phyloP scores from a whole-genome alignment of 2,329 filamentous ascomycete genomes.

The Apiospora hydei region DNA sequence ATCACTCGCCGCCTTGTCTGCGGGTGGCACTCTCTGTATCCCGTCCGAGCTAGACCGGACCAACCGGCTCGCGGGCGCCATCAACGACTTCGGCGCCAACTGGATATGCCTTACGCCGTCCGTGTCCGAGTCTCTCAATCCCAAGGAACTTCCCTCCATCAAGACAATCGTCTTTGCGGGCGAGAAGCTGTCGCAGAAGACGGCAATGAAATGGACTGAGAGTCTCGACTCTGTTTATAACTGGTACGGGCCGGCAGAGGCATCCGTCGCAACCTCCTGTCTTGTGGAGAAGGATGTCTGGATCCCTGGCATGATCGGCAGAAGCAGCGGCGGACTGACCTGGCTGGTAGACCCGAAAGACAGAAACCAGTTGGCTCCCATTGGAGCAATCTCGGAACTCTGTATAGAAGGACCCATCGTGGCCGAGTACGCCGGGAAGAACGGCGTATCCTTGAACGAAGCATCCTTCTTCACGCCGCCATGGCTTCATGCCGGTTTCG shows the following conservation, averaged over 20 bases:
- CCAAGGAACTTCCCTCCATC: not conserved
- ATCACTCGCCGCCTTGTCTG: not conserved
- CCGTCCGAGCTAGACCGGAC: not conserved
- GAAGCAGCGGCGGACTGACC: not conserved
- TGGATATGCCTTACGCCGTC: slow-evolving; percentile 5
- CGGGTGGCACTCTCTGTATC: not conserved
- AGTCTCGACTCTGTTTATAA: not conserved
- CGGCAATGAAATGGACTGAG: not conserved
- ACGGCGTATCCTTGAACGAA: not conserved
- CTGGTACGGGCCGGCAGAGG: slow-evolving; percentile 12
- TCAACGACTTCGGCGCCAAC: not conserved
- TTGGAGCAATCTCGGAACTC: not conserved
- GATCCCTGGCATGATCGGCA: not conserved
- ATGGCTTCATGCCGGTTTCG: not conserved
- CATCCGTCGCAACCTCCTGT: not conserved
- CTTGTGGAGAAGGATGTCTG: not conserved
- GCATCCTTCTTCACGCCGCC: not conserved
- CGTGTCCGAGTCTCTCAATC: slow-evolving; percentile 7
- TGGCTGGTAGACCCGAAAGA: slow-evolving; percentile 17
- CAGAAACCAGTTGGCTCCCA: not conserved
- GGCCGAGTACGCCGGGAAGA: not conserved
- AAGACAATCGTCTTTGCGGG: slow-evolving; percentile 1
- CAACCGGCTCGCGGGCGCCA: not conserved
- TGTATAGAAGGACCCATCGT: slow-evolving; percentile 16
- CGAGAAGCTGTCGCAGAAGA: slow-evolving; percentile 11